Base-by-base conservation (phyloP, 306 rosid species). In the Quercus wislizeni region DNA sequence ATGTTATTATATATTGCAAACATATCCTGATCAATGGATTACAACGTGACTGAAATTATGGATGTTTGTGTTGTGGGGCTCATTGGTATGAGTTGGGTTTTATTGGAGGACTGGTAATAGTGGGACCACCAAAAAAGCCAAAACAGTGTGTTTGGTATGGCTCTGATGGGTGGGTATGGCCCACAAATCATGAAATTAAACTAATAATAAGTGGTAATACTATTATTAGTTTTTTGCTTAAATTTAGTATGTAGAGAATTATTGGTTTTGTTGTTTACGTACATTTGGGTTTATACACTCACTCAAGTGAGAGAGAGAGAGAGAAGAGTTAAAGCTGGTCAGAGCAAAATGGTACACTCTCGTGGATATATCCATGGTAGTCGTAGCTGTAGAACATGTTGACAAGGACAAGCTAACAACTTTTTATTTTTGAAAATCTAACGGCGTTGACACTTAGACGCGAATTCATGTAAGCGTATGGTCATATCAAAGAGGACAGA, bases 401-500 rank as follows among this genome's bases (percentile, higher is more conserved):
- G 90, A 87, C 93, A 81, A 43, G 49, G 84, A 91, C 91, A 52
- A 84, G n/a, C 55, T 79, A 86, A 86, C 92, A 7, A 80, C 84
- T 84, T 31, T 55, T 55, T 38, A 0, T 35, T 75, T 77, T 18
- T 2, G 15, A 74, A 84, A 38, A 89, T 87, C 86, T 35, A 89
- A 85, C 84, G 88, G 89, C 88, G 90, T 89, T 88, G 90, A 86
- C 94, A 85, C 91, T 72, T 83, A 23, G 74, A 85, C 89, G 72
- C 84, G 25, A 74, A 82, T 78, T 61, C 76, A 63, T 46, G 55
- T 78, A 78, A 46, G 80, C 27, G 85, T 87, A 77, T 49, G 46
- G 78, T 83, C 88, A 33, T 17, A 46, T 76, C 79, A 80, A 59
- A 33, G 1, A 13, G 38, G 31, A 11, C 14, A 10, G 54, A 10